These are phyloP conservation scores for Leccinum boreale DNA, from an alignment of 768 basidiomycete genomes.

Conservation along the genomic window DNA sequence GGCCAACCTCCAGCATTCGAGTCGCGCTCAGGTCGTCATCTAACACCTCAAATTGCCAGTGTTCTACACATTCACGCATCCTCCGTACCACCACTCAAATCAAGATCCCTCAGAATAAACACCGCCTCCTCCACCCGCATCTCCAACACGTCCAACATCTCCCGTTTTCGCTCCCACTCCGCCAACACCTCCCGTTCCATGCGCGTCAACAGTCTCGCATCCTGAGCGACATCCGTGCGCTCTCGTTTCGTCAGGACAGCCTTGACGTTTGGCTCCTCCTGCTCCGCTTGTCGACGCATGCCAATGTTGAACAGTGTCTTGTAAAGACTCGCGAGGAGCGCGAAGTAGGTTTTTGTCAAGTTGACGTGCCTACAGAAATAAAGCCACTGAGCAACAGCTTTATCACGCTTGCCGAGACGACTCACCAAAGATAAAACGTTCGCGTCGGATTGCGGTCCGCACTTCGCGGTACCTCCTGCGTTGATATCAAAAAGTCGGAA, in stretches of 20 bases:
- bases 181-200: constrained; percentile 73
- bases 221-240: constrained; percentile 79
- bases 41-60: no score
- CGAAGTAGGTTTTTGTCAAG: constrained; percentile 76
- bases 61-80: constrained; percentile 33
- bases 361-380: constrained; percentile 75
- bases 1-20: no score
- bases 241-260: constrained; percentile 72
- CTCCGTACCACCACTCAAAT: constrained; percentile 44
- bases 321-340: constrained; percentile 59
- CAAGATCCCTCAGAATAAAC: constrained; percentile 85
- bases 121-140: constrained; percentile 85
- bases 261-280: constrained; percentile 59
- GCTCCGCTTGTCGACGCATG: constrained; percentile 68
- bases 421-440: constrained; percentile 90
- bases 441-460: constrained; percentile 86
- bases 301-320: constrained; percentile 89
- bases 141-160: constrained; percentile 60
- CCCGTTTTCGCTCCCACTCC: constrained; percentile 71
- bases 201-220: constrained; percentile 62
- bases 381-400: neutral
- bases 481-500: constrained; percentile 78
- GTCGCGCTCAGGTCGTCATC: no score
- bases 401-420: neutral
- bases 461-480: constrained; percentile 90